Percentiles rank a stretch among this genome's conserved stretches.
Evolutionary conservation across 208 protist genomes (phyloP).

Genomic region (Leptomonas pyrrhocoris): DNA sequence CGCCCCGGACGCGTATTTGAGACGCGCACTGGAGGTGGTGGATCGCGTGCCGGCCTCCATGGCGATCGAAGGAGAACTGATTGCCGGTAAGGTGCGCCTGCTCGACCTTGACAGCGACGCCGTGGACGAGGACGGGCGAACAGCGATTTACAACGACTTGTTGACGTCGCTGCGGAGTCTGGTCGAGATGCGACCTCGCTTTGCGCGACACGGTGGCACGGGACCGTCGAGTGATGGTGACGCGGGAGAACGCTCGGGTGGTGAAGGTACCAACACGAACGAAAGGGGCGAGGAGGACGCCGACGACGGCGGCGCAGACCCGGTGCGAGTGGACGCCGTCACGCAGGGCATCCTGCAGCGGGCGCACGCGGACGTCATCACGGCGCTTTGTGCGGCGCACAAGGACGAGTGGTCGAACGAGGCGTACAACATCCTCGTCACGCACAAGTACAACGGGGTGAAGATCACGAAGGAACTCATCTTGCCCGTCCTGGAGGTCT

Average conservation of each 20-base stretch:
- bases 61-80: slow-evolving; percentile 73
- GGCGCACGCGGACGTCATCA: slow-evolving; percentile 59
- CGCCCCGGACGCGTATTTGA: slow-evolving; percentile 70
- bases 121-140: slow-evolving; percentile 49
- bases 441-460: slow-evolving; percentile 90
- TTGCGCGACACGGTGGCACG: slow-evolving; percentile 1
- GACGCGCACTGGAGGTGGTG: slow-evolving; percentile 63
- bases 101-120: slow-evolving; percentile 70
- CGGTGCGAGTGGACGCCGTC: slow-evolving; percentile 25
- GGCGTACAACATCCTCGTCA: slow-evolving; percentile 81
- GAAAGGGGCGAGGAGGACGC: not conserved
- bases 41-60: slow-evolving; percentile 66
- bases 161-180: slow-evolving; percentile 75
- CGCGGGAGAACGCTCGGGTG: not conserved
- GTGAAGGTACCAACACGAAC: not conserved
- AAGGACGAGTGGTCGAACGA: slow-evolving; percentile 67
- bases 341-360: slow-evolving; percentile 52
- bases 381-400: slow-evolving; percentile 56
- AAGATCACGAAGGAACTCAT: slow-evolving; percentile 72
- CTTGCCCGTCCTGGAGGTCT: slow-evolving; percentile 54
- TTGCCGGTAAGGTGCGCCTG: slow-evolving; percentile 70
- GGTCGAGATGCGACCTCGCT: slow-evolving; percentile 74
- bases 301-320: not conserved
- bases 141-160: slow-evolving; percentile 76
- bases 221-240: not conserved